phyloP scores from a whole-genome alignment of 352 stramenopile species.

The Phytophthora palmivora region DNA sequence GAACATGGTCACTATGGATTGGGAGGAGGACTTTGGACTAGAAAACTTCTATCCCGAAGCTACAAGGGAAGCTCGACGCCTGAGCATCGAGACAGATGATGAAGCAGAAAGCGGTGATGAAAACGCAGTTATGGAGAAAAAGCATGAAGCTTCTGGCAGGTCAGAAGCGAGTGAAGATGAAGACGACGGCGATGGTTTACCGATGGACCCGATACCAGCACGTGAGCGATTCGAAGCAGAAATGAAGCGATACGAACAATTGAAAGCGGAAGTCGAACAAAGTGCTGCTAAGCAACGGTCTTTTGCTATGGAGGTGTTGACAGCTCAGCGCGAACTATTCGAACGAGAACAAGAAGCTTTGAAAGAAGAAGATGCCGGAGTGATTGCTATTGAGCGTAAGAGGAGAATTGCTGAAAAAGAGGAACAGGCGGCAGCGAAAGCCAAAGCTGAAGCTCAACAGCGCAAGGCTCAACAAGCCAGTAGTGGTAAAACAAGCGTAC shows the following conservation, averaged over 20 bases:
- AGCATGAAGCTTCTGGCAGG: background rate
- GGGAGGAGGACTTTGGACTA: slow-evolving; percentile 55
- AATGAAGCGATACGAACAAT: slow-evolving; percentile 31
- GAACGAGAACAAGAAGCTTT: slow-evolving; percentile 61
- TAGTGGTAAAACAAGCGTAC: slow-evolving; percentile 32
- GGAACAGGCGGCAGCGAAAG: slow-evolving; percentile 58
- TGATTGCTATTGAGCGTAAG: slow-evolving; percentile 56
- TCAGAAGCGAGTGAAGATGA: slow-evolving; percentile 5
- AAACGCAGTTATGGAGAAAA: background rate
- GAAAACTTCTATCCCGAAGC: slow-evolving; percentile 53
- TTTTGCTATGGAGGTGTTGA: slow-evolving; percentile 68
- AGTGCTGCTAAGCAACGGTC: slow-evolving; percentile 48
- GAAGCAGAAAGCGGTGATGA: slow-evolving; percentile 12
- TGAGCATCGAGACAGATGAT: background rate
- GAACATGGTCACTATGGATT: slow-evolving; percentile 63
- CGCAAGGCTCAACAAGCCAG: slow-evolving; percentile 31
- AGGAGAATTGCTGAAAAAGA: slow-evolving; percentile 52
- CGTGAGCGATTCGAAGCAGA: slow-evolving; percentile 54
- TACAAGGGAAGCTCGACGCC: background rate
- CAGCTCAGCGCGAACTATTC: slow-evolving; percentile 62
- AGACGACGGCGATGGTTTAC: slow-evolving; percentile 26
- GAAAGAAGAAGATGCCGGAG: slow-evolving; percentile 50
- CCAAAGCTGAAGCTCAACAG: slow-evolving; percentile 47
- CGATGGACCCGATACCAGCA: slow-evolving; percentile 50
- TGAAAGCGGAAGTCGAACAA: slow-evolving; percentile 47